Evolutionary conservation across 164 flowering plant genomes (phyloP).

Genomic region (Annona squamosa): DNA sequence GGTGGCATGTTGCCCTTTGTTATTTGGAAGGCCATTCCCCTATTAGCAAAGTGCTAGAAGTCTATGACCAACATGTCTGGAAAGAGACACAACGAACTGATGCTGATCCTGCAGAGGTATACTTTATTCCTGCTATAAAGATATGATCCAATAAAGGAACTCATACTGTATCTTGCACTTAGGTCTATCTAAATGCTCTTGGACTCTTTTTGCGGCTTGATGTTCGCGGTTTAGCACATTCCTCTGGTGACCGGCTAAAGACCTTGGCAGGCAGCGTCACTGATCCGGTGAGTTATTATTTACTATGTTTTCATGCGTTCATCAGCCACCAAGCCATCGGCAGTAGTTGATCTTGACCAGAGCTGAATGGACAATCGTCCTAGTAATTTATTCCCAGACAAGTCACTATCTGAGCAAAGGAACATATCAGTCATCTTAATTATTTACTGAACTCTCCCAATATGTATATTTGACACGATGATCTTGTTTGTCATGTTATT

Average conservation of each 20-base stretch:
- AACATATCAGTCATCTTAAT: not conserved
- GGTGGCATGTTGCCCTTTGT: constrained; percentile 99
- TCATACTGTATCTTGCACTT: constrained; percentile 6
- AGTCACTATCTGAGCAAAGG: not conserved
- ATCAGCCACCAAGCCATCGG: not conserved
- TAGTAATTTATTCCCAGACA: not conserved
- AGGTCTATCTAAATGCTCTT: constrained; percentile 83
- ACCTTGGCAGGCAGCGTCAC: constrained; percentile 32
- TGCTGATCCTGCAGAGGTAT: constrained; percentile 58
- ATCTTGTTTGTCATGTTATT: too few species aligned
- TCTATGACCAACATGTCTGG: constrained; percentile 71
- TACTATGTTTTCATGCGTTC: not conserved
- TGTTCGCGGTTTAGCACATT: constrained; percentile 43
- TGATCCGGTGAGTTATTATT: constrained; percentile 50
- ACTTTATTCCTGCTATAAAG: not conserved
- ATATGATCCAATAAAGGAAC: not conserved
- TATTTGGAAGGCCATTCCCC: constrained; percentile 81
- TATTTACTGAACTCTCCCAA: not conserved
- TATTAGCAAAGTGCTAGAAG: constrained; percentile 39
- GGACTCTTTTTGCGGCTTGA: constrained; percentile 65
- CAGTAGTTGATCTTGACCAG: not conserved
- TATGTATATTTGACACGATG: not conserved
- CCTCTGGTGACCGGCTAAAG: constrained; percentile 53
- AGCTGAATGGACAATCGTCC: not conserved
- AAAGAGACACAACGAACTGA: constrained; percentile 69